A percentile compares a stretch with the other conserved stretches of the same genome.
Evolutionary conservation across 2,329 filamentous ascomycete species (phyloP).

Genomic region (Epicoccum nigrum): DNA sequence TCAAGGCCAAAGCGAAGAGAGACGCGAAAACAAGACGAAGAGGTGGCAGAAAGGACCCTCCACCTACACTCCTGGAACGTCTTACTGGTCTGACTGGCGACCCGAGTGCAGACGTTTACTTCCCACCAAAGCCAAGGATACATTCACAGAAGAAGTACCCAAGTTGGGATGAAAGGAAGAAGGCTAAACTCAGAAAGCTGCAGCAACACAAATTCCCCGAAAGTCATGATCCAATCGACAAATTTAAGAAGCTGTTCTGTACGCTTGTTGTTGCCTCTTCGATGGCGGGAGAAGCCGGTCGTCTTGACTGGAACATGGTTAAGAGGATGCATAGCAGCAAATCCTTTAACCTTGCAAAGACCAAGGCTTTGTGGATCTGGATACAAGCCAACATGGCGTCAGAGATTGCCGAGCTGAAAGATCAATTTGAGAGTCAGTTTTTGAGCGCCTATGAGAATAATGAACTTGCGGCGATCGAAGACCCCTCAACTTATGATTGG

Average conservation of each 20-base stretch:
- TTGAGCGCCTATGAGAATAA: slow-evolving; percentile 69
- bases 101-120: slow-evolving; percentile 36
- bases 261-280: slow-evolving; percentile 40
- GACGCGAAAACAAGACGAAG: slow-evolving; percentile 10
- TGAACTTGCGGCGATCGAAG: slow-evolving; percentile 65
- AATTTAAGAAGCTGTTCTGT: slow-evolving; percentile 41
- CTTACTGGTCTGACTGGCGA: slow-evolving; percentile 44
- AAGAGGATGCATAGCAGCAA: slow-evolving; percentile 47
- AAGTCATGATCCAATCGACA: slow-evolving; percentile 27
- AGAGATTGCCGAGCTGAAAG: slow-evolving; percentile 63
- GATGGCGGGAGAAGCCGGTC: slow-evolving; percentile 45
- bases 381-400: slow-evolving; percentile 41
- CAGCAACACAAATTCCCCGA: slow-evolving; percentile 26
- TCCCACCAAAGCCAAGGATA: slow-evolving; percentile 22
- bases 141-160: slow-evolving; percentile 8
- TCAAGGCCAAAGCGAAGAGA: slow-evolving; percentile 15
- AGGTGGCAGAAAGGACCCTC: slow-evolving; percentile 12
- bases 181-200: slow-evolving; percentile 14
- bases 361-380: slow-evolving; percentile 50
- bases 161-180: slow-evolving; percentile 24
- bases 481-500: slow-evolving; percentile 73
- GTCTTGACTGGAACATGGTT: slow-evolving; percentile 52
- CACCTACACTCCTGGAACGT: slow-evolving; percentile 42
- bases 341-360: slow-evolving; percentile 39
- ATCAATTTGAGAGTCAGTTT: slow-evolving; percentile 70